phyloP scores from a whole-genome alignment of 2,329 filamentous ascomycete species.

The Stachybotrys echinatus region DNA sequence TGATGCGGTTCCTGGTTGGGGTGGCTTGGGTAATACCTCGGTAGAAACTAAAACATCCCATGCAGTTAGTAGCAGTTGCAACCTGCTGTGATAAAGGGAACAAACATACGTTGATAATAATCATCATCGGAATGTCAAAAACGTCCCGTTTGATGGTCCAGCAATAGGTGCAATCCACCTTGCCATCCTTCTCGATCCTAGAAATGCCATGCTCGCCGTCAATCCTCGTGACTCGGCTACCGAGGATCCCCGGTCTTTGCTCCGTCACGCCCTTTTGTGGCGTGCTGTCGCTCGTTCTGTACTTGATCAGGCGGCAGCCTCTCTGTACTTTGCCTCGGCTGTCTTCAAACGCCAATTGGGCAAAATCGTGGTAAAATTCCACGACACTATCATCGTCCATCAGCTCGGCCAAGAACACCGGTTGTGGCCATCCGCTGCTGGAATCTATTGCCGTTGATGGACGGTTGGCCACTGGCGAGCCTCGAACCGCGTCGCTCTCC shows the following conservation, averaged over 20 bases:
- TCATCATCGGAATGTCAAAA: constrained; percentile 97
- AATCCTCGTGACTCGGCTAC: constrained; percentile 56
- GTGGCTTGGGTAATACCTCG: constrained; percentile 53
- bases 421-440: constrained; percentile 54
- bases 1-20: constrained; percentile 52
- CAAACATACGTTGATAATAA: constrained; percentile 89
- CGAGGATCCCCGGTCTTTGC: constrained; percentile 40
- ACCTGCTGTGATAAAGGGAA: not conserved
- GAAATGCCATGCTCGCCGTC: constrained; percentile 75
- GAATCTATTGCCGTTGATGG: constrained; percentile 37
- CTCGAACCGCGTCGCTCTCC: constrained; percentile 22
- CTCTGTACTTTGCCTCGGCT: constrained; percentile 79
- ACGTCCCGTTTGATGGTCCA: constrained; percentile 97
- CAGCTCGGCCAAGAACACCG: constrained; percentile 86
- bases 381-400: constrained; percentile 91
- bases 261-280: constrained; percentile 36
- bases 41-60: constrained; percentile 43
- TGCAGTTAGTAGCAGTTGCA: constrained; percentile 3
- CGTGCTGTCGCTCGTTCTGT: constrained; percentile 65
- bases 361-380: constrained; percentile 94
- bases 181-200: constrained; percentile 77
- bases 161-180: constrained; percentile 91
- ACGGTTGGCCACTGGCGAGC: constrained; percentile 41
- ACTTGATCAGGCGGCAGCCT: constrained; percentile 83
- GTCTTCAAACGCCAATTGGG: constrained; percentile 86